Conservation (phyloP, 768 basidiomycete genomes). For the Suillus subaureus region DNA sequence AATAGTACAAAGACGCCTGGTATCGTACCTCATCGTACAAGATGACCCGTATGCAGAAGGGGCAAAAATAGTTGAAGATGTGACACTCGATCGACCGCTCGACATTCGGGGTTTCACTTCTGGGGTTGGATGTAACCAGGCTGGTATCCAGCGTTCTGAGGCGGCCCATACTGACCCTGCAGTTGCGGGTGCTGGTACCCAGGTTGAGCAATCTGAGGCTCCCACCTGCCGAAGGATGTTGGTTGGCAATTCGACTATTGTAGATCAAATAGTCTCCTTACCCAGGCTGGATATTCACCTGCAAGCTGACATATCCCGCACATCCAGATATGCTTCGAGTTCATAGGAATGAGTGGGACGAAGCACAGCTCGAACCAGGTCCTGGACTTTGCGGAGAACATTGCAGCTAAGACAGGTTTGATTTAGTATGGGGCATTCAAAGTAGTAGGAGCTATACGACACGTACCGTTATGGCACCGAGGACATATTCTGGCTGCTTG, state of each 20-base stretch:
- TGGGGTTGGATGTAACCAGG: conserved; percentile 26
- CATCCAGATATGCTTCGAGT: conserved; percentile 63
- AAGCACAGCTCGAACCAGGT: conserved; percentile 80
- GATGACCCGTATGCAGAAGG: not conserved
- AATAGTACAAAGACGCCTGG: conserved; percentile 1
- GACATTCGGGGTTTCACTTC: conserved; percentile 13
- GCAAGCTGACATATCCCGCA: conserved; percentile 76
- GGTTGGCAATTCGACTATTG: not conserved
- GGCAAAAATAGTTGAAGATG: not conserved
- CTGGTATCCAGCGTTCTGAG: conserved; percentile 27
- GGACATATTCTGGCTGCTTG: conserved; percentile 63
- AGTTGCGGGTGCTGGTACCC: conserved; percentile 41
- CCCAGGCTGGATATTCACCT: conserved; percentile 52
- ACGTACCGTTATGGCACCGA: conserved; percentile 70
- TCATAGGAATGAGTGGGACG: conserved; percentile 69
- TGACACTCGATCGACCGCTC: not conserved
- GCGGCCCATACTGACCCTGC: conserved; percentile 14
- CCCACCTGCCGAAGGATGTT: conserved; percentile 30
- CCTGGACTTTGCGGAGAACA: conserved; percentile 62
- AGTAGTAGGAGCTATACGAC: conserved; percentile 15
- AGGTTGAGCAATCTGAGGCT: conserved; percentile 36
- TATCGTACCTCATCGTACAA: not conserved
- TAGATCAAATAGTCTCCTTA: conserved; percentile 31
- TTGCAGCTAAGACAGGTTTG: conserved; percentile 46
- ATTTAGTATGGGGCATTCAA: not conserved